A percentile compares a stretch with the other conserved stretches of the same genome.
Evolutionary conservation across 2,329 filamentous ascomycete species (phyloP).

Genomic region (Esteya vermicola): DNA sequence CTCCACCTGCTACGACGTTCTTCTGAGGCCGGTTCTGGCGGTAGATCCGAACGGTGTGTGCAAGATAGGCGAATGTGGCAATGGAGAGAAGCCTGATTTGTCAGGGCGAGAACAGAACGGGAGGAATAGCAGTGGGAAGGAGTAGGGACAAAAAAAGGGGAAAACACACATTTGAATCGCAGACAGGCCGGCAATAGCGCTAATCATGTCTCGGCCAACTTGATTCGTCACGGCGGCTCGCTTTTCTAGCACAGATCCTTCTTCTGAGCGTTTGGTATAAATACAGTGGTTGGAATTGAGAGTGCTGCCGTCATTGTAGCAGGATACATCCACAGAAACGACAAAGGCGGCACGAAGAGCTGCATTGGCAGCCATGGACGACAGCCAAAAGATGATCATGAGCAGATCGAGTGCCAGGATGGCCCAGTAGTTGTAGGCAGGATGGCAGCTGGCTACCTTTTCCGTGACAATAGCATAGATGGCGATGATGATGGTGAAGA

Average conservation of each 20-base stretch:
- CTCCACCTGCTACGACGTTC: slow-evolving; percentile 10
- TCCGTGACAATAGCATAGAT: slow-evolving; percentile 15
- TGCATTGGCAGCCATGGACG: slow-evolving; percentile 17
- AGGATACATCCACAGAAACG: slow-evolving; percentile 10
- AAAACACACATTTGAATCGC: slow-evolving; percentile 15
- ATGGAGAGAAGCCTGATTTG: slow-evolving; percentile 18
- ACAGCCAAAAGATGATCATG: slow-evolving; percentile 19
- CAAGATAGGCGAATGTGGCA: slow-evolving; percentile 28
- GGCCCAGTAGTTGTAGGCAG: slow-evolving; percentile 20
- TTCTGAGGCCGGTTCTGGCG: slow-evolving; percentile 10
- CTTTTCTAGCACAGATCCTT: slow-evolving; percentile 8
- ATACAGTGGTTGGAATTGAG: slow-evolving; percentile 14
- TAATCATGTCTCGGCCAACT: slow-evolving; percentile 14
- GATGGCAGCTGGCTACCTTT: slow-evolving; percentile 12
- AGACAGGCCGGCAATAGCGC: slow-evolving; percentile 17
- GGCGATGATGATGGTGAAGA: slow-evolving; percentile 16
- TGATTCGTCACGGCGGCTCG: slow-evolving; percentile 11
- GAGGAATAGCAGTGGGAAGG: slow-evolving; percentile 5
- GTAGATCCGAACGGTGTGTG: slow-evolving; percentile 16
- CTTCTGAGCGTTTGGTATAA: slow-evolving; percentile 11
- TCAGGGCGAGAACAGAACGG: slow-evolving; percentile 8
- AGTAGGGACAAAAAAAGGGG: slow-evolving; percentile 4
- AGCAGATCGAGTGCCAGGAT: slow-evolving; percentile 17
- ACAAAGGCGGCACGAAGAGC: slow-evolving; percentile 15
- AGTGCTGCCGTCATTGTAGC: slow-evolving; percentile 15